Percentiles rank a stretch among this genome's conserved stretches.
These are phyloP conservation scores for Somion occarium DNA, from an alignment of 1,284 basidiomycete genomes.

Conservation along the genomic window DNA sequence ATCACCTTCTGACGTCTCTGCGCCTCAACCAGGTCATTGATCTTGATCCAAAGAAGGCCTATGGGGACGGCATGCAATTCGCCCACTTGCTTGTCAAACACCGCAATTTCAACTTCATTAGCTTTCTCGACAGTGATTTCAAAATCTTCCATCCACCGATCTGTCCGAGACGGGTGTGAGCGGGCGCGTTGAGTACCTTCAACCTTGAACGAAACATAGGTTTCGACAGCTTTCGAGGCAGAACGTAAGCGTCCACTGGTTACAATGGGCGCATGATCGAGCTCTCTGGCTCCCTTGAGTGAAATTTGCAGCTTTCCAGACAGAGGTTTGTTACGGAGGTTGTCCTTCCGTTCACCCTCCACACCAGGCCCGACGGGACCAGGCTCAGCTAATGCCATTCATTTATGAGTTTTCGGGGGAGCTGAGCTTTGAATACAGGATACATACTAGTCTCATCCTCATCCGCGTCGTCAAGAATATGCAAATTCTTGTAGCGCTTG, in stretches of 20 bases:
- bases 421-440: slow-evolving; percentile 2
- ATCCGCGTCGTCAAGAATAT: slow-evolving; percentile 87
- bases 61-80: slow-evolving; percentile 84
- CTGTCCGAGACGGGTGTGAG: slow-evolving; percentile 90
- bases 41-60: slow-evolving; percentile 93
- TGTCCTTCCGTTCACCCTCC: slow-evolving; percentile 88
- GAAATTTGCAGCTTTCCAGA: slow-evolving; percentile 92
- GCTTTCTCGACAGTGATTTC: slow-evolving; percentile 97
- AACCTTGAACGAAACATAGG: slow-evolving; percentile 91
- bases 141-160: slow-evolving; percentile 97
- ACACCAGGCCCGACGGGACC: slow-evolving; percentile 44
- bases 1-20: slow-evolving; percentile 90
- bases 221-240: slow-evolving; percentile 82
- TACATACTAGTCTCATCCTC: slow-evolving; percentile 58
- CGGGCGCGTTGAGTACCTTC: slow-evolving; percentile 93
- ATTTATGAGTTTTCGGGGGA: not conserved
- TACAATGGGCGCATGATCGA: slow-evolving; percentile 86
- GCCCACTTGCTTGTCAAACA: slow-evolving; percentile 89
- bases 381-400: slow-evolving; percentile 6
- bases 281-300: slow-evolving; percentile 85
- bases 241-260: slow-evolving; percentile 59
- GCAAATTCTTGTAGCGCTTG: slow-evolving; percentile 94
- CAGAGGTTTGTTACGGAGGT: slow-evolving; percentile 85
- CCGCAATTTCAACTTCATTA: slow-evolving; percentile 95
- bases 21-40: slow-evolving; percentile 94